A percentile compares a stretch with the other conserved stretches of the same genome.
Evolutionary conservation across 2,329 filamentous ascomycete genomes (phyloP).

Genomic region (Penicillium brasilianum): DNA sequence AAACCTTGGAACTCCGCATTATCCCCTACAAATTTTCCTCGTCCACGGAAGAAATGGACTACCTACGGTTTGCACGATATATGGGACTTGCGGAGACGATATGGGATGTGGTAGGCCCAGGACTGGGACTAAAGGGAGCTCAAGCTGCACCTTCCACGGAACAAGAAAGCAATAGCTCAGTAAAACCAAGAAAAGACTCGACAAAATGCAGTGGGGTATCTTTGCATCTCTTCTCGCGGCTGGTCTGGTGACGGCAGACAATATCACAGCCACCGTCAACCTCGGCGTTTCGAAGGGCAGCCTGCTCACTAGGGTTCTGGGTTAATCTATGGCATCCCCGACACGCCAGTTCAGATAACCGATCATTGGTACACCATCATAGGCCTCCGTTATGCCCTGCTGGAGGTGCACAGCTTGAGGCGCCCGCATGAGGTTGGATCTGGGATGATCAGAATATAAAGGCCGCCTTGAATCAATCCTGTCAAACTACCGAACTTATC

Average conservation of each 20-base stretch:
- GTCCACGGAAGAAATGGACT: not conserved
- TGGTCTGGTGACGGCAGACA: slow-evolving; percentile 6
- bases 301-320: slow-evolving; percentile 48
- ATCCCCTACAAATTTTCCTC: not conserved
- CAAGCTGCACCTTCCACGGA: not conserved
- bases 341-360: slow-evolving; percentile 46
- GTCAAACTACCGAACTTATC: slow-evolving; percentile 53
- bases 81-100: not conserved
- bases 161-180: not conserved
- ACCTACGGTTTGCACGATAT: not conserved
- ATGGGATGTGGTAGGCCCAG: not conserved
- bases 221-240: slow-evolving; percentile 4
- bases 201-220: not conserved
- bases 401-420: slow-evolving; percentile 49
- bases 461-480: slow-evolving; percentile 51
- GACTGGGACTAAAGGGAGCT: not conserved
- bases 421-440: slow-evolving; percentile 47
- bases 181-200: not conserved
- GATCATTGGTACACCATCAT: slow-evolving; percentile 48
- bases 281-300: slow-evolving; percentile 38
- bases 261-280: slow-evolving; percentile 33
- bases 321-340: slow-evolving; percentile 51
- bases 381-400: slow-evolving; percentile 49
- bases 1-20: slow-evolving; percentile 9
- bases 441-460: slow-evolving; percentile 40